Conservation (phyloP, 129 eudicot genomes). For the Chrysanthemum lavandulifolium region DNA sequence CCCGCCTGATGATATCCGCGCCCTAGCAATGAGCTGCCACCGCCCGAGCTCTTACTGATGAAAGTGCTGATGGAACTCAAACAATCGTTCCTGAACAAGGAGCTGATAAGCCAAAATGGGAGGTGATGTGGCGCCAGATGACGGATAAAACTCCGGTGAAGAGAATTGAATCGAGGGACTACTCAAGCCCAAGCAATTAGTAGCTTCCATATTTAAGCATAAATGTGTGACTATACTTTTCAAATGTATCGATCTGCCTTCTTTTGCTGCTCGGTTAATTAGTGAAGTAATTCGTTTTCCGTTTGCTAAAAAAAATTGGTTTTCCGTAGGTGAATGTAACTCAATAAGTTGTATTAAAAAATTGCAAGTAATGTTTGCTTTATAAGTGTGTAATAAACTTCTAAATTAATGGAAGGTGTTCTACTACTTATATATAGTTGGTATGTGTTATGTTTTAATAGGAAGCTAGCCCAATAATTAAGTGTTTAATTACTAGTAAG, state of each 20-base stretch:
- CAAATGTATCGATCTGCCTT: too few relatives aligned
- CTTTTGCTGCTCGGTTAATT: too few relatives aligned
- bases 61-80: background rate
- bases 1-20: conserved; percentile 48
- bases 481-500: too few relatives aligned
- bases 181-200: background rate
- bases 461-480: too few relatives aligned
- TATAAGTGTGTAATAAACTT: background rate
- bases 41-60: conserved; percentile 19
- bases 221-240: background rate
- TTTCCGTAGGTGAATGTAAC: background rate
- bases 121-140: too few relatives aligned
- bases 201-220: background rate
- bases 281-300: background rate
- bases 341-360: background rate
- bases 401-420: too few relatives aligned
- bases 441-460: too few relatives aligned
- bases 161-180: background rate
- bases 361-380: background rate
- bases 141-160: background rate
- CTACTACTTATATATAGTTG: too few relatives aligned
- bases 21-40: conserved; percentile 42
- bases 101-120: too few relatives aligned
- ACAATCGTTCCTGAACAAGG: background rate
- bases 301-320: background rate